Conservation (phyloP, 352 stramenopile species). For the Thraustotheca clavata region DNA sequence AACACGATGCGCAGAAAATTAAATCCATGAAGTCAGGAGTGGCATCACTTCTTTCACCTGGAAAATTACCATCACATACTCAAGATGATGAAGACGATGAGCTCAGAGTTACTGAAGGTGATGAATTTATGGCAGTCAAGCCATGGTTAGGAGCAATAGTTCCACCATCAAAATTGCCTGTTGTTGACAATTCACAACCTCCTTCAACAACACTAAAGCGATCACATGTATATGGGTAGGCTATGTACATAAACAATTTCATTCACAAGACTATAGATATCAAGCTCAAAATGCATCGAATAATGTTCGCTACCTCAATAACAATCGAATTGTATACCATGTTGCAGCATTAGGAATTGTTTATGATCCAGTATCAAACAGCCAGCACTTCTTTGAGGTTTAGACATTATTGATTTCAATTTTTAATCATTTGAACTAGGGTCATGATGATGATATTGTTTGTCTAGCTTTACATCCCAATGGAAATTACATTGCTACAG, state of each 20-base stretch:
- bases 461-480: slow-evolving; percentile 73
- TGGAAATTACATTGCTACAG: slow-evolving; percentile 68
- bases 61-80: slow-evolving; percentile 10
- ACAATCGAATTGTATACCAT: slow-evolving; percentile 63
- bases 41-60: not conserved
- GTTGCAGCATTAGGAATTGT: slow-evolving; percentile 67
- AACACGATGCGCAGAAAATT: slow-evolving; percentile 19
- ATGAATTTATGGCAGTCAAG: slow-evolving; percentile 88
- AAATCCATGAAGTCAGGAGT: not conserved
- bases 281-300: slow-evolving; percentile 65
- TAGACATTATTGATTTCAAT: slow-evolving; percentile 12
- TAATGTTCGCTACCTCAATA: slow-evolving; percentile 58
- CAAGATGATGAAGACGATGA: slow-evolving; percentile 21
- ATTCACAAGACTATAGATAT: slow-evolving; percentile 27
- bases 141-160: slow-evolving; percentile 82
- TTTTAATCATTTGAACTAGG: slow-evolving; percentile 45
- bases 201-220: slow-evolving; percentile 37
- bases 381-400: slow-evolving; percentile 16
- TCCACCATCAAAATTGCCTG: slow-evolving; percentile 32
- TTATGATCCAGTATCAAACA: slow-evolving; percentile 29
- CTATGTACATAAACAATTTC: not conserved
- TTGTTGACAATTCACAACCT: slow-evolving; percentile 25
- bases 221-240: slow-evolving; percentile 51
- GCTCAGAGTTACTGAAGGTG: slow-evolving; percentile 26
- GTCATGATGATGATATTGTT: slow-evolving; percentile 79